phyloP scores from a whole-genome alignment of 2,329 filamentous ascomycete species.

The Coleophoma cylindrospora region DNA sequence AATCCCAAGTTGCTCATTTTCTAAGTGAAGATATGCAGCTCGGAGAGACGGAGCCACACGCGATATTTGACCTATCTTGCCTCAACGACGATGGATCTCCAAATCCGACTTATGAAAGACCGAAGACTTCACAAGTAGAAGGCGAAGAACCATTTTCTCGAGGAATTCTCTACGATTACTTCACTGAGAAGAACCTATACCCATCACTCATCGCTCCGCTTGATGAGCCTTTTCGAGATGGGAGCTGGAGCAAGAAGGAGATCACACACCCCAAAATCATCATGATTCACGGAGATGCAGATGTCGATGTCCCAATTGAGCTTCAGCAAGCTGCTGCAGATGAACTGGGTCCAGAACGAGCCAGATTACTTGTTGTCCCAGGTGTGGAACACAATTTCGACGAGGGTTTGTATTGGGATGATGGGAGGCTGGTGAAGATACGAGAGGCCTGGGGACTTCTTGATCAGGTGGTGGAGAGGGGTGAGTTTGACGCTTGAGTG shows the following conservation, averaged over 20 bases:
- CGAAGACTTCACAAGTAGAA: background rate
- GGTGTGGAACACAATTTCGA: background rate
- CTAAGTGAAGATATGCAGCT: background rate
- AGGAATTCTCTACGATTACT: background rate
- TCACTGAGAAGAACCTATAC: background rate
- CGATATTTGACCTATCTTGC: background rate
- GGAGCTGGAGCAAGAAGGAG: background rate
- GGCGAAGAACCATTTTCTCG: background rate
- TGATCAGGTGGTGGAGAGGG: background rate
- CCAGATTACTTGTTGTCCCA: background rate
- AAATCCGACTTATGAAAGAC: background rate
- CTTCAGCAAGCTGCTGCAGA: background rate
- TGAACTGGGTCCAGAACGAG: background rate
- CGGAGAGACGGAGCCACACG: background rate
- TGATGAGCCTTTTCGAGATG: background rate
- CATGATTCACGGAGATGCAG: background rate
- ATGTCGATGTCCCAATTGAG: background rate
- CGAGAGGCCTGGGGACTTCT: background rate
- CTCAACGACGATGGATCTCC: background rate
- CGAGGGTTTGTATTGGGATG: background rate
- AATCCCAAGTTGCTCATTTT: background rate
- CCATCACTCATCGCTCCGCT: background rate
- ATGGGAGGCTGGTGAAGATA: background rate
- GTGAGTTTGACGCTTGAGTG: background rate
- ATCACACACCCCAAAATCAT: background rate